A percentile compares a stretch with the other conserved stretches of the same genome.
These are phyloP conservation scores for Neonectria sp. DNA, from an alignment of 2,329 filamentous ascomycete genomes.

Conservation along the genomic window DNA sequence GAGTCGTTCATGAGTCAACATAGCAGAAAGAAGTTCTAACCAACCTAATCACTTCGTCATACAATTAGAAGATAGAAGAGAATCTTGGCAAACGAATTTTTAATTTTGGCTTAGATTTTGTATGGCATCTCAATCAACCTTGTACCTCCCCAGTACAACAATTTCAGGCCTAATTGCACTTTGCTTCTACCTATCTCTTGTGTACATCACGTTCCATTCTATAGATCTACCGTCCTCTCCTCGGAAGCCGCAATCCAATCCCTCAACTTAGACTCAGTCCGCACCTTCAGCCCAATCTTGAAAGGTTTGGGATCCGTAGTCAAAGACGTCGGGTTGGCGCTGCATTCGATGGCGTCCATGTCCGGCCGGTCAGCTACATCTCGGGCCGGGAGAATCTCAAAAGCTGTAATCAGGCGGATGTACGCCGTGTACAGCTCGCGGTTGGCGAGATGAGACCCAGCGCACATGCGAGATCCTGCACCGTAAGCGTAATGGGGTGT, in stretches of 20 bases:
- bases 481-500: slow-evolving; percentile 76
- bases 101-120: too few species aligned
- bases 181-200: too few species aligned
- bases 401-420: slow-evolving; percentile 71
- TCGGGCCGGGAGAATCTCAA: slow-evolving; percentile 66
- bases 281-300: slow-evolving; percentile 60
- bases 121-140: too few species aligned
- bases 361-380: slow-evolving; percentile 65
- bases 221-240: slow-evolving; percentile 62
- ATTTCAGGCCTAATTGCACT: too few species aligned
- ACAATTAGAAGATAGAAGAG: too few species aligned
- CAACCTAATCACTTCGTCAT: too few species aligned
- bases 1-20: too few species aligned
- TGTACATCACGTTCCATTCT: background rate
- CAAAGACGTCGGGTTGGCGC: slow-evolving; percentile 69
- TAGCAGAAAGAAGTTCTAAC: too few species aligned
- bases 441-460: slow-evolving; percentile 74
- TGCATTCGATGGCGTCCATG: slow-evolving; percentile 71
- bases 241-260: slow-evolving; percentile 69
- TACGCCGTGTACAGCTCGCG: slow-evolving; percentile 74
- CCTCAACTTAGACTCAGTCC: slow-evolving; percentile 61
- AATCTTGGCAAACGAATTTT: too few species aligned
- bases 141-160: too few species aligned
- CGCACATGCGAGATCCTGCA: slow-evolving; percentile 75
- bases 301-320: slow-evolving; percentile 76